Base-by-base conservation (phyloP, 73 alveolate species). In the Tetrahymena elliotti region DNA sequence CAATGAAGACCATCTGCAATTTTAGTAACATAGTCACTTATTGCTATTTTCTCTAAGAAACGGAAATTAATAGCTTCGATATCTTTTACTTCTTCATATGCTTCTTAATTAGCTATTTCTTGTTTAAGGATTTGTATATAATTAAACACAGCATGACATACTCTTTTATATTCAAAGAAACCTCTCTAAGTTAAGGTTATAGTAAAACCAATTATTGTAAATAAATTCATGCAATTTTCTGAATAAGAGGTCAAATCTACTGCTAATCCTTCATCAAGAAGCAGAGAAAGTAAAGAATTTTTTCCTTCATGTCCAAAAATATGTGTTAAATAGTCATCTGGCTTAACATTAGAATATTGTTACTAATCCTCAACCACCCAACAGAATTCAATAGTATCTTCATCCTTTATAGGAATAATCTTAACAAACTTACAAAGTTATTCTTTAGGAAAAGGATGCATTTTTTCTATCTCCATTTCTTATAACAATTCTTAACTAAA, bases 221-320 rank as follows among this genome's bases (percentile, higher is more conserved):
- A 95, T 31, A 95, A 24, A 83, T 98, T 96, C 83, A 95, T 47
- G 68, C 95, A 53, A 24, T 83, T 53, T 52, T 95, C 97, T 38
- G 93, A 35, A 8, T 97, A 93, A n/a, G 98, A 53, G 0, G 96
- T 52, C 22, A 99, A 96, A 7, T 93, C 97, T 52, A 96, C 88
- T 20, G 98, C 98, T 41, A 98, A 97, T 24, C 97, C 98, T 93
- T 98, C 98, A 93, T 97, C 98, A 83, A 96, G 97, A 16, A 98
- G 94, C 35, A 96, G 97, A 40, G 99, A 94, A n/a, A 98, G 98
- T 22, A 99, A 94, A 35, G 99, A 98, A 95, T 98, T 97, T 41
- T 96, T 97, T 4, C 99, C 99, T 93, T 99, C 99, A 94, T 98
- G 99, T 34, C 99, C 99, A 33, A 99, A 83, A 24, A 98, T 93